Base-by-base conservation (phyloP, 441 rosid genomes). In the Populus hybrid region DNA sequence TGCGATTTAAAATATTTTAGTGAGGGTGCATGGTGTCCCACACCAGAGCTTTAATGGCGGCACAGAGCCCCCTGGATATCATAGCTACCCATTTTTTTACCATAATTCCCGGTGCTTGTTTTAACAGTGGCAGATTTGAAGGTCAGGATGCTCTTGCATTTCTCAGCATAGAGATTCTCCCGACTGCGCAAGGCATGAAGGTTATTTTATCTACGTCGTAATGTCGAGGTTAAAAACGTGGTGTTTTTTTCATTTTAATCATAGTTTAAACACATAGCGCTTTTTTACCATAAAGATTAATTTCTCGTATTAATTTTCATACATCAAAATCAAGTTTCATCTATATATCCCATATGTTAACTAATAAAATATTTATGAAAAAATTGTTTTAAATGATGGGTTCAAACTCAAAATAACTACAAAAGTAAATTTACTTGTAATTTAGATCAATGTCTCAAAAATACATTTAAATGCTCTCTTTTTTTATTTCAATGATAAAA, bases 11-110 rank as follows among this genome's bases (percentile, higher is more conserved):
- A 54, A 63, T 69, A 73, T 64, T 34, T 38, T 30, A 30, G 64
- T 64, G 35, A n/a, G 23, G 26, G 57, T 76, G 40, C 34, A 68
- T 82, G 72, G 80, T 63, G 71, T 61, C 79, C 76, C 82, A 70
- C 77, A 6, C 77, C 24, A 57, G 23, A 18, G 79, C 72, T 77
- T 82, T 78, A 54, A 80, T 66, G 78, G 3, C 77, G 54, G 24
- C 6, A 67, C 16, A 38, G 4, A 71, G 67, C 20, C 67, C 35
- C 5, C 26, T 32, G 10, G 32, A 21, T 78, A 68, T 50, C 61
- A 21, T 36, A 73, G 24, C 73, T 69, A 54, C 57, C 73, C n/a
- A 2, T 35, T 32, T 12, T 57, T 57, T 57, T 8, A 0, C n/a
- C 4, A 2, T 8, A 11, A 21, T 68, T 68, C 18, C 57, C 18